Evolutionary conservation across 495 filamentous ascomycete species (phyloP), one percentile per base, ranked within the genome.

Genomic region (Annulohypoxylon moriforme): DNA sequence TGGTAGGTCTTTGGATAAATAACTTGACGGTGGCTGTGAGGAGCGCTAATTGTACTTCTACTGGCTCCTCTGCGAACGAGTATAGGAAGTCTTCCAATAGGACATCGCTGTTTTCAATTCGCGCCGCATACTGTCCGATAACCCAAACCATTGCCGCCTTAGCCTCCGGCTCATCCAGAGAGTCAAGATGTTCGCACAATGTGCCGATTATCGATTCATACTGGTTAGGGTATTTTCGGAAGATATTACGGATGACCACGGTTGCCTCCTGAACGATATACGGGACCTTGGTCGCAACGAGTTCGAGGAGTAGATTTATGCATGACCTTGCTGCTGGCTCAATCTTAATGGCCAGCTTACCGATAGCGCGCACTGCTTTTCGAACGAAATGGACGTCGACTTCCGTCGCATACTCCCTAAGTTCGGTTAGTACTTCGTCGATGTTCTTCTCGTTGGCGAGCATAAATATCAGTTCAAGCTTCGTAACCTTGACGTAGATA

Each of bases 111-210:
- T 98, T 98, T 69, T 98, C 94, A 72, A 99, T 99, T 16, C 96
- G 90, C 75, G 94, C 93, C 7, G 96, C 96, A 77, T 99, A 99
- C 74, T 99, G 93, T 2, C 96, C 96, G 74, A 99, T 98, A 60
- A 99, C 94, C 96, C 96, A 99, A 68, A 99, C 96, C 88, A 99
- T 95, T n/a, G 96, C 96, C 4, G 95, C 93, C 79, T 98, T 99
- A 40, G 96, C 96, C 77, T 99, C 96, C n/a, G 96, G 96, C 78
- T 99, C 96, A 77, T 99, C 96, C 25, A 99, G 86, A 6, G 93
- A 95, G 82, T 99, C 96, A 38, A 99, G 88, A 77, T 99, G 94
- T 80, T 97, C 92, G 82, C 97, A 98, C 1, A 99, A 88, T 6
- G 94, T 93, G 13, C 90, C 89, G 78, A 99, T 99, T 81, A 99